Conservation (phyloP, 129 eudicot genomes). For the Lactuca saligna region DNA sequence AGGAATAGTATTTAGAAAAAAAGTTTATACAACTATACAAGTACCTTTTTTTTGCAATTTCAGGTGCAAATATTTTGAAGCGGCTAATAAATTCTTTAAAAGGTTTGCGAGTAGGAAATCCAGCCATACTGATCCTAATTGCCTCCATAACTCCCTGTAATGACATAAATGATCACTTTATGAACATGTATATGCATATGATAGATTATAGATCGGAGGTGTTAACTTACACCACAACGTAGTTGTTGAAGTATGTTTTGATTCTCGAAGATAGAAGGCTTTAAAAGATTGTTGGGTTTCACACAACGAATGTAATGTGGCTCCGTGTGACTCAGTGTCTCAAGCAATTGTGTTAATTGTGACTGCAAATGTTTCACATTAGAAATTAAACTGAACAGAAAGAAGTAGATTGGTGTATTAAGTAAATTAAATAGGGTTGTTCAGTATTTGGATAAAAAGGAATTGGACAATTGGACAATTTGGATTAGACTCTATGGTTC, state of each 20-base stretch:
- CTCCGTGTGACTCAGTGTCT: slow-evolving; percentile 88
- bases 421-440: neutral
- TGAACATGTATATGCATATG: slow-evolving; percentile 9
- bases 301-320: slow-evolving; percentile 96
- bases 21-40: neutral
- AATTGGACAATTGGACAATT: no score
- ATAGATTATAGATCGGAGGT: slow-evolving; percentile 12
- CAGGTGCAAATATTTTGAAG: slow-evolving; percentile 71
- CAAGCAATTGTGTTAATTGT: slow-evolving; percentile 81
- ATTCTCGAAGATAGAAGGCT: slow-evolving; percentile 86
- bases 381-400: slow-evolving; percentile 11
- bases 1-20: neutral
- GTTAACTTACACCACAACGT: slow-evolving; percentile 85
- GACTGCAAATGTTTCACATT: slow-evolving; percentile 40
- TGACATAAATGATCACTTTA: neutral
- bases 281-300: slow-evolving; percentile 85
- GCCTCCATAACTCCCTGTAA: slow-evolving; percentile 97
- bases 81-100: slow-evolving; percentile 74
- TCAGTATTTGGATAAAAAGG: no score
- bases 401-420: neutral
- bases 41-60: slow-evolving; percentile 59
- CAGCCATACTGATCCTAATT: slow-evolving; percentile 92
- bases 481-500: no score
- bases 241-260: slow-evolving; percentile 81
- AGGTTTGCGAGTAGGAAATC: slow-evolving; percentile 86